phyloP scores from a whole-genome alignment of 2,329 filamentous ascomycete species.

The Ambrosiella cleistominuta region DNA sequence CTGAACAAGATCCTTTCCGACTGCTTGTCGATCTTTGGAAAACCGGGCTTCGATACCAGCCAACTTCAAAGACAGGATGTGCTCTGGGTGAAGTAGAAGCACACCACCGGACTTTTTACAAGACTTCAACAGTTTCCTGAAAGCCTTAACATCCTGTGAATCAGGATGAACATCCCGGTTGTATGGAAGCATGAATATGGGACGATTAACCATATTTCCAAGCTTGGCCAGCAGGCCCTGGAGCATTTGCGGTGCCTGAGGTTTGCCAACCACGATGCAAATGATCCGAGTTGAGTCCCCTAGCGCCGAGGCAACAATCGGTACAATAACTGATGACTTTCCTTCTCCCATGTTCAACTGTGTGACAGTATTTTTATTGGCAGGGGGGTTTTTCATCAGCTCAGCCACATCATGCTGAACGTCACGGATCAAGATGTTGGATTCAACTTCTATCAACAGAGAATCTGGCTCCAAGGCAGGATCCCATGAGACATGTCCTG shows the following conservation, averaged over 20 bases:
- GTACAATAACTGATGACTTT: constrained; percentile 52
- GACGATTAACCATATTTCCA: constrained; percentile 36
- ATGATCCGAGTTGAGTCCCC: constrained; percentile 34
- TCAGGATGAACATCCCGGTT: constrained; percentile 29
- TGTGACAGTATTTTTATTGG: constrained; percentile 33
- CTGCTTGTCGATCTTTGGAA: background rate
- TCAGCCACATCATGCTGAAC: constrained; percentile 40
- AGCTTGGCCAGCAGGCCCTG: constrained; percentile 37
- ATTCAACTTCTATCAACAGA: constrained; percentile 48
- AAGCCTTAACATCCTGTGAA: constrained; percentile 21
- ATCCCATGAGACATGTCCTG: constrained; percentile 39
- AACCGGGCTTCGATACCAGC: constrained; percentile 34
- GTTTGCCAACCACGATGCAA: constrained; percentile 42
- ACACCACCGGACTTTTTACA: constrained; percentile 36
- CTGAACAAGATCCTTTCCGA: constrained; percentile 21
- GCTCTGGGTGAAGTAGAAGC: constrained; percentile 44
- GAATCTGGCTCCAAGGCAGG: constrained; percentile 36
- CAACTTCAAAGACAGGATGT: constrained; percentile 45
- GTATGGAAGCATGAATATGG: constrained; percentile 40
- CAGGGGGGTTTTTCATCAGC: constrained; percentile 32
- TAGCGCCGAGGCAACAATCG: constrained; percentile 38
- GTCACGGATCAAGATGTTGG: constrained; percentile 39
- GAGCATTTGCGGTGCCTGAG: constrained; percentile 42
- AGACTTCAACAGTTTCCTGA: constrained; percentile 17
- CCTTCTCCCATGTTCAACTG: constrained; percentile 59